Conservation (phyloP, 179 eudicot genomes). For the Dionaea muscipula region DNA sequence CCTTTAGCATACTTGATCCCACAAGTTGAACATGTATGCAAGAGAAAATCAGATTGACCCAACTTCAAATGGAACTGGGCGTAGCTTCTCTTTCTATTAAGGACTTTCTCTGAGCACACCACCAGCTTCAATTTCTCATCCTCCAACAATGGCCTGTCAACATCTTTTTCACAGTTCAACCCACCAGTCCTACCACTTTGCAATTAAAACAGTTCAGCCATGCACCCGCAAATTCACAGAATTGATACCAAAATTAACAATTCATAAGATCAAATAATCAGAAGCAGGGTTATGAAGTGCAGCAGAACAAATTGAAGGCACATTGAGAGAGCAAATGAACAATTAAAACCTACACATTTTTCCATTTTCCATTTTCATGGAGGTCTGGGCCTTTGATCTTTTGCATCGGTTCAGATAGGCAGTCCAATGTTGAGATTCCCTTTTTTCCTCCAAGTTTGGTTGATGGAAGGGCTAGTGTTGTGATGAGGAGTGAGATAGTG, state of each 20-base stretch:
- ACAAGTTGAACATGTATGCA: constrained; percentile 55
- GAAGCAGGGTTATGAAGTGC: no score
- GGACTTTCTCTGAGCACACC: constrained; percentile 20
- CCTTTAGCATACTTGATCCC: constrained; percentile 69
- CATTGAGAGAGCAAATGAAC: no score
- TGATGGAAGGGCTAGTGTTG: no score
- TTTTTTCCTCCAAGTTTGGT: no score
- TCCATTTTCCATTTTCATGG: no score
- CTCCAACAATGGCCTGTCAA: constrained; percentile 4
- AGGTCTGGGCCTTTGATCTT: no score
- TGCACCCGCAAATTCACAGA: neutral
- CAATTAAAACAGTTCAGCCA: constrained; percentile 6
- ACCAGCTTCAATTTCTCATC: constrained; percentile 9
- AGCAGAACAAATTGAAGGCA: no score
- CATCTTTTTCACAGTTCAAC: constrained; percentile 10
- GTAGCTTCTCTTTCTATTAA: constrained; percentile 71
- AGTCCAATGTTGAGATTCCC: no score
- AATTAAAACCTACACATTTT: no score
- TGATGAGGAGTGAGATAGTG: no score
- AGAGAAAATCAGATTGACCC: constrained; percentile 88
- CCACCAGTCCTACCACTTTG: constrained; percentile 3
- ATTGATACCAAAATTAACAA: neutral
- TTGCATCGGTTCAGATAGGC: no score
- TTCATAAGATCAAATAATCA: neutral
- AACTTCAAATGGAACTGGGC: constrained; percentile 78